phyloP scores from a whole-genome alignment of 2,329 filamentous ascomycete genomes.

The Aulographum hederae region DNA sequence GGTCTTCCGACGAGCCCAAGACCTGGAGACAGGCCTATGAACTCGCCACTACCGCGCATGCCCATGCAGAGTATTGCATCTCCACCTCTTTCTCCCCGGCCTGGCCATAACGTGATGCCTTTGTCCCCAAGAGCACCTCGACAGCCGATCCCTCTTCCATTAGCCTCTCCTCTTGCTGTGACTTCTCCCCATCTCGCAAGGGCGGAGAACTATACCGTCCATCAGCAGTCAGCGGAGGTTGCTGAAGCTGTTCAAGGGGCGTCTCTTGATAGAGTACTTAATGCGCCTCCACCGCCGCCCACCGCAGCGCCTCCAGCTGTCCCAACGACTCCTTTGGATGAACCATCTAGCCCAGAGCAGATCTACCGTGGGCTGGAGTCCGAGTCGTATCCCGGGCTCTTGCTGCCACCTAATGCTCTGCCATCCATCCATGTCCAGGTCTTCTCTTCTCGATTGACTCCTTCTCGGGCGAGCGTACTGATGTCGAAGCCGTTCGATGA shows the following conservation, averaged over 20 bases:
- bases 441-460: slow-evolving; percentile 85
- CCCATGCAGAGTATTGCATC: slow-evolving; percentile 32
- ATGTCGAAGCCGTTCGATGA: slow-evolving; percentile 68
- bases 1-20: slow-evolving; percentile 43
- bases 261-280: too few relatives aligned
- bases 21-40: slow-evolving; percentile 39
- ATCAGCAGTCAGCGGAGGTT: not conserved
- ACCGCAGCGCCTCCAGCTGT: too few relatives aligned
- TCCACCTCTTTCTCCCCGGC: slow-evolving; percentile 50
- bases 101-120: too few relatives aligned
- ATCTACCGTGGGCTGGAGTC: slow-evolving; percentile 66
- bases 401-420: slow-evolving; percentile 76
- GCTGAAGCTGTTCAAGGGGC: too few relatives aligned
- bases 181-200: not conserved
- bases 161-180: not conserved
- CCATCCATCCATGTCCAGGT: slow-evolving; percentile 74
- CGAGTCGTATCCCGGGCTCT: slow-evolving; percentile 70
- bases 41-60: slow-evolving; percentile 39
- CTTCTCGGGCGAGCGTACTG: slow-evolving; percentile 70
- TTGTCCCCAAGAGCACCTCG: not conserved
- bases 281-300: too few relatives aligned
- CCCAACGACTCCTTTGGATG: too few relatives aligned
- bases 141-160: not conserved
- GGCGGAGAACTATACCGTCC: not conserved
- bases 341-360: too few relatives aligned